Conservation (phyloP, 495 filamentous ascomycete genomes). For the Aspergillus homomorphus region DNA sequence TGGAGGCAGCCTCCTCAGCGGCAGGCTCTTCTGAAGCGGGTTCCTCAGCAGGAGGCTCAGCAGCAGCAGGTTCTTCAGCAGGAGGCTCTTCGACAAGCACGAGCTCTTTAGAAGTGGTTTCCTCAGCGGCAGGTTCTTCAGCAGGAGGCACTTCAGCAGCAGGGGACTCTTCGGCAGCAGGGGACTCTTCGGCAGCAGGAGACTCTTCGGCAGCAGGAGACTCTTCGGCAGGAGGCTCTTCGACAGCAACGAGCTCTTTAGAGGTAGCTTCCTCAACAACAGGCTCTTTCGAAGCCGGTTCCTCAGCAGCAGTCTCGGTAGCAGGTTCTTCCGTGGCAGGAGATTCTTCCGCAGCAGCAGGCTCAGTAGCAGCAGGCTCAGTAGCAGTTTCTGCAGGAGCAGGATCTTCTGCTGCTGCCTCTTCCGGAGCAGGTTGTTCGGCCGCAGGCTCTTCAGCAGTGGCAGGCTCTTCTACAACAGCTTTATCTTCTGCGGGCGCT, state of each 20-base stretch:
- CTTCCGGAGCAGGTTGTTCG: constrained; percentile 7
- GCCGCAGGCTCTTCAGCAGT: constrained; percentile 7
- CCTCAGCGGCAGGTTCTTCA: constrained; percentile 3
- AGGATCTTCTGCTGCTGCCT: constrained; percentile 4
- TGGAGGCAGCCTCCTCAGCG: constrained; percentile 9
- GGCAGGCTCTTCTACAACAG: constrained; percentile 7
- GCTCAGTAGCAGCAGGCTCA: not conserved
- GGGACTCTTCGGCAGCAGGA: not conserved
- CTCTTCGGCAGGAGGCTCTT: no score
- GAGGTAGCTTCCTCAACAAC: constrained; percentile 1
- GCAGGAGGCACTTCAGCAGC: constrained; percentile 5
- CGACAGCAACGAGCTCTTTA: constrained; percentile 5
- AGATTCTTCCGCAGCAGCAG: constrained; percentile 2
- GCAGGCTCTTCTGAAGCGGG: constrained; percentile 6
- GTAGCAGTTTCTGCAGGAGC: not conserved
- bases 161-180: not conserved
- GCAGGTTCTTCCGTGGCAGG: not conserved
- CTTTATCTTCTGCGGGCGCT: constrained; percentile 20
- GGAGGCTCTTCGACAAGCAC: constrained; percentile 13
- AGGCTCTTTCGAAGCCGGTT: constrained; percentile 1
- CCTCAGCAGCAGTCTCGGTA: not conserved
- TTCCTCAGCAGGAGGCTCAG: constrained; percentile 11
- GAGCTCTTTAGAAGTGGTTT: constrained; percentile 9
- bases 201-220: constrained; percentile 9
- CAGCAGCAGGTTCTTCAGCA: constrained; percentile 4